phyloP scores from a whole-genome alignment of 176 grass and related monocot species.

The Phoenix dactylifera region DNA sequence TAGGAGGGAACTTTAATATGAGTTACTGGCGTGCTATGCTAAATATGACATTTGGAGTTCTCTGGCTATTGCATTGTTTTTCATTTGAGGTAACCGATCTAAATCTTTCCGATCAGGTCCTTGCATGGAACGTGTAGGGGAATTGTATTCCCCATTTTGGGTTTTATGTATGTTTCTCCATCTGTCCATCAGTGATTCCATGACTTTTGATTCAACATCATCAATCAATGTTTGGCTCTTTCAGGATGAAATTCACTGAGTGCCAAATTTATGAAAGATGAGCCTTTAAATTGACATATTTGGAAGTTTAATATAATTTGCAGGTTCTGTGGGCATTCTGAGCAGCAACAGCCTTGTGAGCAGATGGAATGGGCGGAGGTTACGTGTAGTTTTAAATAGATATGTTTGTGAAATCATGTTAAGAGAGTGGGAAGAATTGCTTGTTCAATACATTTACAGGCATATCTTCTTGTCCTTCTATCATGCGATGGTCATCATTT shows the following conservation, averaged over 20 bases:
- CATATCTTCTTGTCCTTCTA: too few species aligned
- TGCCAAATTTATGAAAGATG: not conserved
- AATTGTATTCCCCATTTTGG: not conserved
- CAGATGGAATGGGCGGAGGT: too few species aligned
- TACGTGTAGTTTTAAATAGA: too few species aligned
- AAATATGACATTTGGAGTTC: constrained; percentile 34
- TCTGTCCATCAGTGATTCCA: too few species aligned
- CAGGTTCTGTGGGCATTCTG: too few species aligned
- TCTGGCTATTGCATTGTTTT: constrained; percentile 44
- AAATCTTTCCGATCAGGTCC: constrained; percentile 4
- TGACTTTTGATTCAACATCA: not conserved
- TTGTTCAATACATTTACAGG: too few species aligned
- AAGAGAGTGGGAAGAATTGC: too few species aligned
- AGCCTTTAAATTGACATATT: too few species aligned
- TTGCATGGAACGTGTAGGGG: constrained; percentile 6
- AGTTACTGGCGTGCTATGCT: constrained; percentile 31
- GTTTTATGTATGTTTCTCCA: constrained; percentile 1
- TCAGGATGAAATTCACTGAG: not conserved
- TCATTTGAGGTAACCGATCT: constrained; percentile 46
- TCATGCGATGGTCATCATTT: too few species aligned
- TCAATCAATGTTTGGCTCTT: not conserved
- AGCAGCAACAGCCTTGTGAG: too few species aligned
- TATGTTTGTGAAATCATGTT: too few species aligned
- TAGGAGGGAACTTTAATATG: constrained; percentile 36
- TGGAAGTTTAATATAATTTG: too few species aligned